Percentiles rank a stretch among this genome's conserved stretches.
These are phyloP conservation scores for Knoxdaviesia capensis DNA, from an alignment of 2,329 filamentous ascomycete species.

Conservation along the genomic window DNA sequence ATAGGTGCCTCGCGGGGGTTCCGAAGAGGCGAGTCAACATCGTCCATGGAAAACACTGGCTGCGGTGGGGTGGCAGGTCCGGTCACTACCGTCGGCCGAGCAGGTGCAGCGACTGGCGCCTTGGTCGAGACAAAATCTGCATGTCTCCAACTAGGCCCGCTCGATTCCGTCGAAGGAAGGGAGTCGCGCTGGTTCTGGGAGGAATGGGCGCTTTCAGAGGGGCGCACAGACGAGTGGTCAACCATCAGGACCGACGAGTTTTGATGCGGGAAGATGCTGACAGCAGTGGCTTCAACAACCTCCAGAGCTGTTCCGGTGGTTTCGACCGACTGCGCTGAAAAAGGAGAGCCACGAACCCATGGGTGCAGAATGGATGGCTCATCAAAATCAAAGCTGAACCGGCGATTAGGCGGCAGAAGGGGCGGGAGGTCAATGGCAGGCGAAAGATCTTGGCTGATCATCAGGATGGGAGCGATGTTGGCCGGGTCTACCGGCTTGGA, in stretches of 20 bases:
- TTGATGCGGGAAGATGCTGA: constrained; percentile 43
- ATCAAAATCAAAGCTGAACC: too few relatives aligned
- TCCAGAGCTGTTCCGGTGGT: constrained; percentile 41
- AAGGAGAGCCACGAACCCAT: constrained; percentile 34
- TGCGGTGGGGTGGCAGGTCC: constrained; percentile 32
- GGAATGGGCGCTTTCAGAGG: constrained; percentile 22
- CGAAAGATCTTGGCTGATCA: too few relatives aligned
- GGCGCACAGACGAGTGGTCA: constrained; percentile 27
- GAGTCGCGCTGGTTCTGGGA: background rate
- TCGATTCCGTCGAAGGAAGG: too few relatives aligned
- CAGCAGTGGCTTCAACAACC: constrained; percentile 40
- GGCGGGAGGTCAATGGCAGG: too few relatives aligned
- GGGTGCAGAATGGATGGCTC: too few relatives aligned
- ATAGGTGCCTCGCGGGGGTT: constrained; percentile 40
- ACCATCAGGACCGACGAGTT: constrained; percentile 44
- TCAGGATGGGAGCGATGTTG: too few relatives aligned
- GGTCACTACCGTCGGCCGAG: constrained; percentile 11
- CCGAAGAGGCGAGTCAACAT: constrained; percentile 39
- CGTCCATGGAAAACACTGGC: constrained; percentile 24
- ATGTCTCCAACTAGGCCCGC: too few relatives aligned
- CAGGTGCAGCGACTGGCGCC: background rate
- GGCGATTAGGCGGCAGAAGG: too few relatives aligned
- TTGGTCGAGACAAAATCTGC: background rate
- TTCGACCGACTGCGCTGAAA: constrained; percentile 40
- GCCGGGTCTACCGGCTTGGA: too few relatives aligned